Evolutionary conservation across 2,329 filamentous ascomycete genomes (phyloP), one percentile per base, ranked within the genome.

Genomic region (Myriosclerotinia scirpicola): DNA sequence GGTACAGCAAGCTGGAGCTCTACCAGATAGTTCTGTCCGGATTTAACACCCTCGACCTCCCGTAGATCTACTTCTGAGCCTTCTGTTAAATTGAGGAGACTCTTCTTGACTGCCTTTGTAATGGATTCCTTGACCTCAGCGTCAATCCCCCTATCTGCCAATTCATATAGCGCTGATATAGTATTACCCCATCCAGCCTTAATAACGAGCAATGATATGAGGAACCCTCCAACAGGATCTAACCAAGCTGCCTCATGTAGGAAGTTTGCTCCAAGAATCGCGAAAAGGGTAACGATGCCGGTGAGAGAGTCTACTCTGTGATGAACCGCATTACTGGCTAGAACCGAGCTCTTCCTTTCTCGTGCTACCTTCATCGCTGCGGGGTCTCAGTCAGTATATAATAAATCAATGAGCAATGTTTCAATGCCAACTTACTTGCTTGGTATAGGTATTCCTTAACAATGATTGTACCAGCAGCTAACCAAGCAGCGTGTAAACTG

Each of bases 391-490:
- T 79, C 71, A 75, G 69, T 17, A 61, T 44, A 1, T 34, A n/a
- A 22, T 26, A 50, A 61, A 6, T 55, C 22, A 36, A 44, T 17
- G 22, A 54, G 9, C 54, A 65, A 36, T 60, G 63, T 26, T 14
- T 5, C 9, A 22, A 38, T 46, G 58, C 14, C n/a, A 52, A 86
- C 91, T 83, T 87, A 95, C 94, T 99, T 70, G 94, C 92, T 81
- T 90, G 89, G 77, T 98, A 99, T 36, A 99, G 82, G 92, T 93
- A 99, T 79, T 99, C 95, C 80, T 99, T 99, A 74, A 98, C 82
- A 36, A 92, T 79, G 67, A 99, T 95, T 2, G 92, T 97, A 26
- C 92, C 94, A 52, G 87, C 90, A 46, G 95, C 94, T 68, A 99
- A 81, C 95, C 95, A 99, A 9, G 92, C 94, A 30, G 95, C 95